Evolutionary conservation across 257 asterid genomes (phyloP).

Genomic region (Scutellaria baicalensis): DNA sequence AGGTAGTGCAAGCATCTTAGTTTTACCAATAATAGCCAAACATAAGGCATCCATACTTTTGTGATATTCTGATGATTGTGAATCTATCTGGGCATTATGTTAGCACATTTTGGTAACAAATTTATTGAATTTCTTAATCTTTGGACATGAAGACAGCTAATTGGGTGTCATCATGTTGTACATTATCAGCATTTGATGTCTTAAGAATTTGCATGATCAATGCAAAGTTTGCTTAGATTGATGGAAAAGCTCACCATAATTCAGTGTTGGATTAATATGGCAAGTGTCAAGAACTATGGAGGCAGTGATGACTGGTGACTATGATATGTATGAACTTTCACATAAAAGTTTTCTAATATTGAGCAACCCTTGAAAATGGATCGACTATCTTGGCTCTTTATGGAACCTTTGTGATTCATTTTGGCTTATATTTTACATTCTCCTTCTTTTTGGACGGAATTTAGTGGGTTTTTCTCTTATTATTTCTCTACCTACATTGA

Average conservation of each 20-base stretch:
- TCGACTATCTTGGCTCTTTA: too few relatives aligned
- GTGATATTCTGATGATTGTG: not conserved
- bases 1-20: conserved; percentile 39
- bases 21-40: conserved; percentile 5
- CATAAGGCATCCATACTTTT: not conserved
- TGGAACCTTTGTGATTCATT: too few relatives aligned
- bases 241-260: not conserved
- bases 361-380: too few relatives aligned
- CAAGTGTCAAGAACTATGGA: not conserved
- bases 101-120: not conserved
- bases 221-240: not conserved
- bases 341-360: too few relatives aligned
- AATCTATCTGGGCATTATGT: conserved; percentile 1
- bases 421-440: too few relatives aligned
- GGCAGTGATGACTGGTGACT: not conserved
- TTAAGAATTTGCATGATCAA: not conserved
- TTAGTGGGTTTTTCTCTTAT: too few relatives aligned
- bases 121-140: not conserved
- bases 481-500: too few relatives aligned
- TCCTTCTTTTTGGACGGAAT: too few relatives aligned
- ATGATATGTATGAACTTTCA: too few relatives aligned
- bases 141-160: not conserved
- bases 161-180: not conserved
- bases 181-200: not conserved
- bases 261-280: not conserved